These are phyloP conservation scores for Cordia subcordata DNA, from an alignment of 257 asterid species.

Conservation along the genomic window DNA sequence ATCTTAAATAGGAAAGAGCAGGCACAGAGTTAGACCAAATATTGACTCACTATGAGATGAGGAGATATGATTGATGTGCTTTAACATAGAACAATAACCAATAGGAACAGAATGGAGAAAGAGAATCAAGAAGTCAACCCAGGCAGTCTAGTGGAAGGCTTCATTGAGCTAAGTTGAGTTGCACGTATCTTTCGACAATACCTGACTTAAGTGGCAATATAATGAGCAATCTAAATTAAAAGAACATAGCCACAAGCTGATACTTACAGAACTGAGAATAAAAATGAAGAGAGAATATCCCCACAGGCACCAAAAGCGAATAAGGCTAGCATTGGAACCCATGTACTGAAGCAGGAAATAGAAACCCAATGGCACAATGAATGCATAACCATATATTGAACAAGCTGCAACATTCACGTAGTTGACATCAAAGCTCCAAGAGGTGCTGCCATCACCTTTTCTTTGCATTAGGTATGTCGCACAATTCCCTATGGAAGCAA, in stretches of 20 bases:
- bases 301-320: conserved; percentile 99
- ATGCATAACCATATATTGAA: conserved; percentile 77
- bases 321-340: conserved; percentile 77
- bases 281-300: conserved; percentile 93
- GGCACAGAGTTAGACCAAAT: too few relatives aligned
- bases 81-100: too few relatives aligned
- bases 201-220: not conserved
- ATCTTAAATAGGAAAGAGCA: too few relatives aligned
- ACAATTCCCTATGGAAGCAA: conserved; percentile 84
- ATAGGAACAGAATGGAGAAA: too few relatives aligned
- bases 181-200: not conserved
- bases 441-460: conserved; percentile 37
- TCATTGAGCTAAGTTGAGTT: not conserved
- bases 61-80: too few relatives aligned
- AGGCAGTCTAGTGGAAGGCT: not conserved
- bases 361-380: conserved; percentile 84
- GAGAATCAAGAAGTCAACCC: too few relatives aligned
- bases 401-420: conserved; percentile 74
- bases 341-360: conserved; percentile 85
- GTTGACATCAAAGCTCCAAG: conserved; percentile 81
- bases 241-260: conserved; percentile 5
- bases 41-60: too few relatives aligned
- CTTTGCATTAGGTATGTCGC: conserved; percentile 74
- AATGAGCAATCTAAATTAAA: not conserved
- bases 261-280: conserved; percentile 75